phyloP scores from a whole-genome alignment of 2,329 filamentous ascomycete genomes.

The Diaporthe sp. region DNA sequence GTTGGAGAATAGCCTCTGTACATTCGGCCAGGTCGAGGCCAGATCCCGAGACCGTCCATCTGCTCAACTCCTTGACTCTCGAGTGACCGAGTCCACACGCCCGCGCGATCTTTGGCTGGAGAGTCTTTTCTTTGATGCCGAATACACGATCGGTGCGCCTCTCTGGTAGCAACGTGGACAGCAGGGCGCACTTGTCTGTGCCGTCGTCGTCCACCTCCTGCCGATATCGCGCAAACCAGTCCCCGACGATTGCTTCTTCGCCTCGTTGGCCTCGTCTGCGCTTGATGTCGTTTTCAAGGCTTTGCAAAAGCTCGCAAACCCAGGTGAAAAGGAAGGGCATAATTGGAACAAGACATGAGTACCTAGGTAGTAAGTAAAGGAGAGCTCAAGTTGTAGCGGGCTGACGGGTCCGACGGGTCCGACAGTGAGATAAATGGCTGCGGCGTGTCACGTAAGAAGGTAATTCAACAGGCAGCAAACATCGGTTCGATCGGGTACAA shows the following conservation, averaged over 20 bases:
- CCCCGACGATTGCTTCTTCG: slow-evolving; percentile 53
- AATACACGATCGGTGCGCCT: no score
- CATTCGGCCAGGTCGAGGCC: slow-evolving; percentile 78
- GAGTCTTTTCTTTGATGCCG: no score
- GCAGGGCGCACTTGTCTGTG: no score
- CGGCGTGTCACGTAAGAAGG: not conserved
- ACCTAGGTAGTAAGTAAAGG: not conserved
- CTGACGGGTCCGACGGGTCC: not conserved
- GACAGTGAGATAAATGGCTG: not conserved
- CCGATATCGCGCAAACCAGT: slow-evolving; percentile 78
- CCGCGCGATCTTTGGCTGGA: no score
- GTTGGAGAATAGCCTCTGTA: slow-evolving; percentile 71
- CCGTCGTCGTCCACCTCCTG: slow-evolving; percentile 64
- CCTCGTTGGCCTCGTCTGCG: slow-evolving; percentile 43
- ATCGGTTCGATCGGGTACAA: no score
- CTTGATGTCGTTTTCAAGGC: no score
- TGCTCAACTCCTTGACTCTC: slow-evolving; percentile 70
- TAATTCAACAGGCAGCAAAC: slow-evolving; percentile 13
- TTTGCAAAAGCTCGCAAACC: no score
- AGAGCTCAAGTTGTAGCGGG: not conserved
- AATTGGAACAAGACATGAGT: not conserved
- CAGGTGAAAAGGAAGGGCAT: no score
- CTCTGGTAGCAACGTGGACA: no score
- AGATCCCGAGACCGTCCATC: slow-evolving; percentile 67
- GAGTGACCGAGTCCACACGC: no score